phyloP scores from a whole-genome alignment of 1,139 yeast genomes.

The Geotrichum citri-aurantii region DNA sequence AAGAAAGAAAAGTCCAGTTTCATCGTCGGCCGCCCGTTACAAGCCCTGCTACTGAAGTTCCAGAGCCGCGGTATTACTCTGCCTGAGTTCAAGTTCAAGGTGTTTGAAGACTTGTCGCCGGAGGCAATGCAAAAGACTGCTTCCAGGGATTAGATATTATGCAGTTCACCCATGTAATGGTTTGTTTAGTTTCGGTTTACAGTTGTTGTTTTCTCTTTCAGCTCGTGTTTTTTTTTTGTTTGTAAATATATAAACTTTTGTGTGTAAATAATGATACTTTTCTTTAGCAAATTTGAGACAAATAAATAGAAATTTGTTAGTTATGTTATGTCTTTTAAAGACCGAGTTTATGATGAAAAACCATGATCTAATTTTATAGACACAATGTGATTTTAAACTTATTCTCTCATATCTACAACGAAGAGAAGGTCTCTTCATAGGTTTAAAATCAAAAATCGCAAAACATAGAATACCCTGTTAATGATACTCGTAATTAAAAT shows the following conservation, averaged over 20 bases:
- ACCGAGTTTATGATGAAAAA: too few relatives aligned
- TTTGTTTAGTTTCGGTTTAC: neutral
- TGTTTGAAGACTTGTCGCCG: neutral
- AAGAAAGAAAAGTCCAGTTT: constrained; percentile 10
- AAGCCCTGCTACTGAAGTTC: constrained; percentile 2
- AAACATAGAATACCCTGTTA: too few relatives aligned
- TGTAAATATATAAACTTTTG: neutral
- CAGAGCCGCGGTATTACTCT: constrained; percentile 6
- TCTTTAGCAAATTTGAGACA: neutral
- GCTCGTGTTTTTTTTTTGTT: neutral
- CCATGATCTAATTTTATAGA: too few relatives aligned
- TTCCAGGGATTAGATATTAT: neutral
- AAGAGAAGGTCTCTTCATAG: too few relatives aligned
- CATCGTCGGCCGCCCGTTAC: constrained; percentile 11
- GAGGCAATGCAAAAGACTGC: neutral
- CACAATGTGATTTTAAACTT: too few relatives aligned
- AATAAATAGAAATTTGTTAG: too few relatives aligned
- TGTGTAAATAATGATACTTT: neutral
- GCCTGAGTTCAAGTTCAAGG: constrained; percentile 11
- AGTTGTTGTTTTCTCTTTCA: neutral
- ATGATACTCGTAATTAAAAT: too few relatives aligned
- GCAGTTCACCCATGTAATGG: neutral
- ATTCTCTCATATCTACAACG: too few relatives aligned
- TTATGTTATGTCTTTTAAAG: too few relatives aligned
- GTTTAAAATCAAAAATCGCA: too few relatives aligned